Base-by-base conservation (phyloP, 1,284 basidiomycete genomes). In the Cryptococcus sp. region DNA sequence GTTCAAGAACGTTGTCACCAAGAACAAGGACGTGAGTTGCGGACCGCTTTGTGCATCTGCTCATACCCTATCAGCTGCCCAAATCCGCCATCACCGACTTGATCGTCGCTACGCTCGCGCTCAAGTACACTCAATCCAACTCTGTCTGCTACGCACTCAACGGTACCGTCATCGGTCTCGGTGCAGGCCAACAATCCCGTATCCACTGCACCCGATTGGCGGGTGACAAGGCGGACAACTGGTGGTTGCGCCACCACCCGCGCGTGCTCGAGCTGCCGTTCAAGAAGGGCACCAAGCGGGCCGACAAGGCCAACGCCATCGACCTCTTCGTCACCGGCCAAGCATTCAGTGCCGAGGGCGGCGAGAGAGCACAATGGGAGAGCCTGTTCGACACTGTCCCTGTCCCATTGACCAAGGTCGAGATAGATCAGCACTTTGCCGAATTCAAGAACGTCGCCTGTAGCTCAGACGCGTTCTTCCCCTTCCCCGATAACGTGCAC, bases 121-220 rank as follows among this genome's bases (percentile, higher is more conserved):
- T 99, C 72, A 99, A 99, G 80, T 99, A 98, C 83, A 99, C 95
- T 0, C 96, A 99, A 79, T 98, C 94, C 61, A 99, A 99, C 85
- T 94, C 91, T 66, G 96, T 99, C 54, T 91, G 94, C 52, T 99
- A 98, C 79, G 93, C 95, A 1, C 88, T 89, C 71, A 88, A 88
- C 74, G 96, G 95, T 40, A 87, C 93, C 38, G 89, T 97, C 75
- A 86, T 99, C 71, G 96, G 96, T 57, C 88, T 98, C 51, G 95
- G 95, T 52, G 96, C 96, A 0, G 95, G 96, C 16, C 95, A 99
- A 78, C 96, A 99, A 79, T 97, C 93, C 10, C 91, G 95, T 57
- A 99, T 99, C 76, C 96, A 99, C 83, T 99, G 96, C 81, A 99
- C 95, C 20, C 90, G 96, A 52, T 87, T 99, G 48, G 96, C 96